phyloP scores from a whole-genome alignment of 495 filamentous ascomycete species.

The Neurospora sp. region DNA sequence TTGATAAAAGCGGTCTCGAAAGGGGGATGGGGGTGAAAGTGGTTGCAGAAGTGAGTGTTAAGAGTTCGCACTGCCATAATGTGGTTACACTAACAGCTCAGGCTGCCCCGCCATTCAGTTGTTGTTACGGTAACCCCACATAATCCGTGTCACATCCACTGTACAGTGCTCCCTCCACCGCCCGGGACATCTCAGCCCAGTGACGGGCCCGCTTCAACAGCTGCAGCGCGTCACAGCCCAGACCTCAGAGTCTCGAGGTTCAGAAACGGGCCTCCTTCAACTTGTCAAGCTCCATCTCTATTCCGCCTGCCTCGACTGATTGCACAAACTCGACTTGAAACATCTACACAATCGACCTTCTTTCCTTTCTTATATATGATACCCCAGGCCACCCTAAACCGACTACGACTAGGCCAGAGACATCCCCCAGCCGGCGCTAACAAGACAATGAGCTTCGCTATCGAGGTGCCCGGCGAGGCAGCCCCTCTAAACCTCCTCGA shows the following conservation, averaged over 20 bases:
- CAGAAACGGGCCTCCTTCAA: not conserved
- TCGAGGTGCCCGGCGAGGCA: conserved; percentile 45
- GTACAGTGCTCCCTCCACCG: not conserved
- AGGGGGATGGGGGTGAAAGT: not conserved
- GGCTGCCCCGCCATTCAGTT: not conserved
- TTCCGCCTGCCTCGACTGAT: not conserved
- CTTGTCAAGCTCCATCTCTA: not conserved
- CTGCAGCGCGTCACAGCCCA: not conserved
- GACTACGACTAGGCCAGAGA: not conserved
- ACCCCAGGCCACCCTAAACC: not conserved
- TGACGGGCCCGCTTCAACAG: not conserved
- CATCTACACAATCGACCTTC: not conserved
- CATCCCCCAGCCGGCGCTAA: not conserved
- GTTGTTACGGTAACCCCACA: not conserved
- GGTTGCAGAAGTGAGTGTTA: not conserved
- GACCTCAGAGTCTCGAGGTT: not conserved
- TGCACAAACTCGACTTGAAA: not conserved
- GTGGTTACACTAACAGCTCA: not conserved
- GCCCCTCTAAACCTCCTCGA: conserved; percentile 48
- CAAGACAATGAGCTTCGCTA: conserved; percentile 38
- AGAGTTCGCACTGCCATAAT: not conserved
- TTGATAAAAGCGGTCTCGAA: not conserved
- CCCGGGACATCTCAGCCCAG: not conserved
- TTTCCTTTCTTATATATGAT: not conserved
- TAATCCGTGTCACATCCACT: not conserved